Conservation (phyloP, 2,329 filamentous ascomycete species). For the Alternaria sp. region DNA sequence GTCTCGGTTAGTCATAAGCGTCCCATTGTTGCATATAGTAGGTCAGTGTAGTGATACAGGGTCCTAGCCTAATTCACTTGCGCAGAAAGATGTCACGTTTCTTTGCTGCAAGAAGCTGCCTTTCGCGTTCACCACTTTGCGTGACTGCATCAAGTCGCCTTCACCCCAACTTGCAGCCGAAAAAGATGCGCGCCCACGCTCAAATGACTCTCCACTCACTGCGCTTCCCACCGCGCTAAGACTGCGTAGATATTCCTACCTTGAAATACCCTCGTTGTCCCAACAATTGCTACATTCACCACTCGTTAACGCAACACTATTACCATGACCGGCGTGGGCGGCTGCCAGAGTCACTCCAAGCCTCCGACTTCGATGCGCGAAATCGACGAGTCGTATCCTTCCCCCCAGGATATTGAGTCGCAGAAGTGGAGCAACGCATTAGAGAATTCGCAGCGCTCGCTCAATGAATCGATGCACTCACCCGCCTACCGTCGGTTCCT, state of each 20-base stretch:
- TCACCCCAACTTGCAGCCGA: background rate
- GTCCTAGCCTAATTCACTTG: background rate
- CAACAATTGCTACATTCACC: background rate
- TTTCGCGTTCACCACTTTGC: background rate
- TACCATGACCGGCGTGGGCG: background rate
- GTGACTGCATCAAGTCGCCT: background rate
- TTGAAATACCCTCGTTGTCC: background rate
- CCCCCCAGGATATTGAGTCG: background rate
- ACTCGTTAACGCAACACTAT: background rate
- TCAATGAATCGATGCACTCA: background rate
- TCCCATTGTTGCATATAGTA: constrained; percentile 41
- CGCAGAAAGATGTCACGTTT: background rate
- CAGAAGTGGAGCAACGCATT: background rate
- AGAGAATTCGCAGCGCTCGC: background rate
- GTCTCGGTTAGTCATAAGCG: constrained; percentile 75
- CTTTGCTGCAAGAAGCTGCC: background rate
- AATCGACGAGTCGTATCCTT: background rate
- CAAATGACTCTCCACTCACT: background rate
- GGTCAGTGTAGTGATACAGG: background rate
- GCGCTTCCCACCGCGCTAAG: background rate
- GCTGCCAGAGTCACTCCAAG: background rate
- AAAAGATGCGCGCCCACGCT: background rate
- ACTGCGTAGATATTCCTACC: background rate
- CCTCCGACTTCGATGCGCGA: background rate
- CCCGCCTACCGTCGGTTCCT: background rate